Conservation (phyloP, 495 filamentous ascomycete genomes). For the Xylaria grammica region DNA sequence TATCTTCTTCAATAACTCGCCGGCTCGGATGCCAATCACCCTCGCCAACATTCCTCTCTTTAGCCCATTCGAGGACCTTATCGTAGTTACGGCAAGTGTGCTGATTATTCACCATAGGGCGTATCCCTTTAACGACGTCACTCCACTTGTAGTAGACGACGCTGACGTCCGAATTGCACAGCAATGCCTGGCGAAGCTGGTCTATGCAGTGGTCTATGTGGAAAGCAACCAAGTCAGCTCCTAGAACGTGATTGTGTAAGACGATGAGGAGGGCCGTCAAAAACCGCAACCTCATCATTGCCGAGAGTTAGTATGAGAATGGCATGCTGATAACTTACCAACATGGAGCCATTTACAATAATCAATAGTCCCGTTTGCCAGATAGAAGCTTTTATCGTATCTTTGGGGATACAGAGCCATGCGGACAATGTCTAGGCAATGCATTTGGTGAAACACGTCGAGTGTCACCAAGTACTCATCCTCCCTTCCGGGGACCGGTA, state of each 20-base stretch:
- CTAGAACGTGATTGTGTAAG: too few species aligned
- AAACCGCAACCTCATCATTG: too few species aligned
- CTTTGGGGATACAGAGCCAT: not conserved
- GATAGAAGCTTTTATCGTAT: not conserved
- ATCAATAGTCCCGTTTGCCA: not conserved
- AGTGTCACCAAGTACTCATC: not conserved
- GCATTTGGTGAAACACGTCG: not conserved
- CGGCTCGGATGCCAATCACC: not conserved
- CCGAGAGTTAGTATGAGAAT: too few species aligned
- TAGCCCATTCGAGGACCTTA: not conserved
- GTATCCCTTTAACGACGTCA: not conserved
- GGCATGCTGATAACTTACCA: too few species aligned
- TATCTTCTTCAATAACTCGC: not conserved
- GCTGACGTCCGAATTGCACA: not conserved
- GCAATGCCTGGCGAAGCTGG: conserved; percentile 2
- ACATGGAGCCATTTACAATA: not conserved
- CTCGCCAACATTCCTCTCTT: not conserved
- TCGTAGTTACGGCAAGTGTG: not conserved
- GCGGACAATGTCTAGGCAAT: not conserved
- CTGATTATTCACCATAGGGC: not conserved
- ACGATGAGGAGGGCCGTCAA: too few species aligned
- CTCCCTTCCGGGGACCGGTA: not conserved
- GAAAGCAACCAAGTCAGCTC: too few species aligned
- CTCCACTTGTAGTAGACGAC: not conserved
- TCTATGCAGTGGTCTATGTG: not conserved